Evolutionary conservation across 2,329 filamentous ascomycete species (phyloP), one percentile per base, ranked within the genome.

Genomic region (Chaetomium sp.): DNA sequence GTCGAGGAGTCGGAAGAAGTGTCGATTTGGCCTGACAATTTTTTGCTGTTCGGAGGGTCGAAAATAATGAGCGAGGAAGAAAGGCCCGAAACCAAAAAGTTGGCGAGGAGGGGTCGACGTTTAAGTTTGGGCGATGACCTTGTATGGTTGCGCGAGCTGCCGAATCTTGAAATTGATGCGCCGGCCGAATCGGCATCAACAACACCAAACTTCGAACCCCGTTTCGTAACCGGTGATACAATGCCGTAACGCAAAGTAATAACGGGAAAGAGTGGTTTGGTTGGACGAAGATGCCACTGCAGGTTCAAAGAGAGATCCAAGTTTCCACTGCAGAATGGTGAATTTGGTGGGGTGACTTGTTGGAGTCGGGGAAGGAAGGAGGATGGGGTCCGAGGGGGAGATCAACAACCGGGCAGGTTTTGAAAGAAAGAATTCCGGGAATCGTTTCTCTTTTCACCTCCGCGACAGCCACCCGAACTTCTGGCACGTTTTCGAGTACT

Each of bases 241-340:
- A 46, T 35, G 55, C 51, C 40, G 52, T 59, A 42, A 52, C 42
- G 54, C 42, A 50, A 33, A 56, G 46, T 33, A 48, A 50, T 38
- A 47, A 55, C 40, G 36, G 49, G 37, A 19, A 40, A 49, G 54
- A 56, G 42, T 41, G 14, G 36, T 19, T 43, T 36, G 54, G 56
- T 58, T 40, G 44, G 51, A 60, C 56, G 41, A 53, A 35, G 27
- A 57, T 50, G 53, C 52, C 58, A 59, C 61, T 48, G 40, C 49
- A 52, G 54, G 35, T 32, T 37, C 49, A 32, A 52, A 41, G 42
- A 32, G 37, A 49, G 37, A 53, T 38, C 47, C 36, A 41, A 19
- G 53, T 57, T 43, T 55, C 53, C 14, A 27, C 52, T 54, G 38
- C 42, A 43, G 35, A 44, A 6, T 8, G 12, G 51, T 42, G 35